These are phyloP conservation scores for Ocimum tenuiflorum DNA, from an alignment of 257 asterid genomes.

Conservation along the genomic window DNA sequence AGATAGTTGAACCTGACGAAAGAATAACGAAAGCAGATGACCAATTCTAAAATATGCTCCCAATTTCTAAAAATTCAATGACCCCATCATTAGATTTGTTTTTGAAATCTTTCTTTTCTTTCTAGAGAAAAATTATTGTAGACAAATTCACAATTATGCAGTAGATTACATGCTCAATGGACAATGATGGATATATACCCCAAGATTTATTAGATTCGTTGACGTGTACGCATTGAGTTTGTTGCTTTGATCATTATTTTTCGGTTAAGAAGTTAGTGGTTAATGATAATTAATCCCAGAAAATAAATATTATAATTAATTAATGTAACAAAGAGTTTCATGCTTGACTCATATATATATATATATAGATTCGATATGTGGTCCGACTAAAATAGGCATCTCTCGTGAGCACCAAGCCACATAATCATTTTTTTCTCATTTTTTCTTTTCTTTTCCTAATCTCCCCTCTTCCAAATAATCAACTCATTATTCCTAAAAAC, in stretches of 20 bases:
- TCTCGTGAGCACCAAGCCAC: too few relatives aligned
- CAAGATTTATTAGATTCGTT: background rate
- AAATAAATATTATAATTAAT: too few relatives aligned
- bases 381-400: too few relatives aligned
- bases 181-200: background rate
- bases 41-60: background rate
- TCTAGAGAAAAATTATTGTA: background rate
- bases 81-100: background rate
- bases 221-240: background rate
- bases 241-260: background rate
- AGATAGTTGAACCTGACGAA: slow-evolving; percentile 34
- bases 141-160: background rate
- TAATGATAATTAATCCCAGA: too few relatives aligned
- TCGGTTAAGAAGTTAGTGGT: too few relatives aligned
- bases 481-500: too few relatives aligned
- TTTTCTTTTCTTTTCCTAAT: too few relatives aligned
- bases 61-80: background rate
- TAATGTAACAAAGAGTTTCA: too few relatives aligned
- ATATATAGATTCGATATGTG: too few relatives aligned
- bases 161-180: background rate
- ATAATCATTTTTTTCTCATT: too few relatives aligned
- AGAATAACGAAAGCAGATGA: slow-evolving; percentile 9
- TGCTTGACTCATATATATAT: too few relatives aligned
- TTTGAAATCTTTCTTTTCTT: background rate
- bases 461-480: too few relatives aligned